phyloP scores from a whole-genome alignment of 768 basidiomycete species.

The Amanita brunnescens region DNA sequence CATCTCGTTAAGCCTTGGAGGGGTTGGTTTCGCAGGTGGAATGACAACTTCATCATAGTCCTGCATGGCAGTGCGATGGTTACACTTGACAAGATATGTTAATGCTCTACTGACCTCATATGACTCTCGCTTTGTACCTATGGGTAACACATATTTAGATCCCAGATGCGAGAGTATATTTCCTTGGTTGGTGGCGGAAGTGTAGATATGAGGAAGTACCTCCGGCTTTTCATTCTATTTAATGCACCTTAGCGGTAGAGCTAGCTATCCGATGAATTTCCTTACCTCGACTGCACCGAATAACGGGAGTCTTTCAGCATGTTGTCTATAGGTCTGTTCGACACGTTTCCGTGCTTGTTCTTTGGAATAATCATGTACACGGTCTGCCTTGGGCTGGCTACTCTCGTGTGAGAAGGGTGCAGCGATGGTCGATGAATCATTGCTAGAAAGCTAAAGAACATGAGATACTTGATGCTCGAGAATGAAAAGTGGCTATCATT shows the following conservation, averaged over 20 bases:
- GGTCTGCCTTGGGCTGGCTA: background rate
- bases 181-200: conserved; percentile 52
- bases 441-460: background rate
- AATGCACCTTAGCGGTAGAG: background rate
- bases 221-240: conserved; percentile 46
- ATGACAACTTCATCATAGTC: conserved; percentile 84
- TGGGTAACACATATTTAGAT: conserved; percentile 70
- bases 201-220: conserved; percentile 83
- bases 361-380: conserved; percentile 22
- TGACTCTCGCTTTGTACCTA: conserved; percentile 65
- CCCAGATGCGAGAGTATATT: conserved; percentile 66
- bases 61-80: conserved; percentile 26
- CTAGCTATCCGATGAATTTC: background rate
- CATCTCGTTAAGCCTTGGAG: conserved; percentile 62
- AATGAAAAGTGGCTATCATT: conserved; percentile 7
- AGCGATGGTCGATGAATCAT: background rate
- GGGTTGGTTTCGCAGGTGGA: conserved; percentile 75
- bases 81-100: background rate
- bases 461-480: background rate
- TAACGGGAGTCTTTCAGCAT: conserved; percentile 58
- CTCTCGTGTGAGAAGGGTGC: background rate
- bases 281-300: conserved; percentile 49
- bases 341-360: conserved; percentile 51
- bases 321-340: conserved; percentile 49
- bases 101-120: conserved; percentile 47